These are phyloP conservation scores for Bolboschoenus planiculmis DNA, from an alignment of 176 grass and related monocot species.

Conservation along the genomic window DNA sequence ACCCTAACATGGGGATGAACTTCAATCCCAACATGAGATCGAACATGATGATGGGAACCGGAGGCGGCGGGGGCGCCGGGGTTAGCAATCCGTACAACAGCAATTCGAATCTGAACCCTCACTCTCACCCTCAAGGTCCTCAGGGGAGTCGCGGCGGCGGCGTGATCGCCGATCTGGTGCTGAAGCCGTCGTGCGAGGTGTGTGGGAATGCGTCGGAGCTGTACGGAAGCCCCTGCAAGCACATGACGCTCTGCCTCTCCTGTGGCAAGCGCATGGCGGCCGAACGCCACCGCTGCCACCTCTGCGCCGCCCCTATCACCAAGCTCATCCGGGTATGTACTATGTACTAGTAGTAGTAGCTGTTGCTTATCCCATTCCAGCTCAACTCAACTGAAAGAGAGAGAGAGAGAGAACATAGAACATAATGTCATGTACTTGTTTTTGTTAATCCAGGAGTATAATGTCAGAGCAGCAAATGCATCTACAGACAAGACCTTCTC, in stretches of 20 bases:
- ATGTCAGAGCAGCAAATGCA: constrained; percentile 45
- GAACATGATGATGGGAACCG: neutral
- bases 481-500: constrained; percentile 39
- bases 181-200: constrained; percentile 53
- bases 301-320: constrained; percentile 52
- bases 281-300: constrained; percentile 25
- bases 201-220: constrained; percentile 46
- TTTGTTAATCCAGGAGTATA: constrained; percentile 41
- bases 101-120: neutral
- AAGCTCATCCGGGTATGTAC: constrained; percentile 61
- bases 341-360: neutral
- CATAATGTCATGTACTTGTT: neutral
- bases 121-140: neutral
- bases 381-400: too few species aligned
- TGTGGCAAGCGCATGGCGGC: constrained; percentile 53
- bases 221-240: constrained; percentile 55
- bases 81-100: neutral
- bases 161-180: constrained; percentile 34
- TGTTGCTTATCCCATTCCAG: too few species aligned
- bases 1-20: neutral
- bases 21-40: constrained; percentile 11
- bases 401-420: too few species aligned
- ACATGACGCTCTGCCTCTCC: constrained; percentile 57
- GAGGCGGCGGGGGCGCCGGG: neutral
- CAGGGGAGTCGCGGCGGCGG: neutral